Evolutionary conservation across 2,329 filamentous ascomycete species (phyloP).

Genomic region (Nakataea oryzae): DNA sequence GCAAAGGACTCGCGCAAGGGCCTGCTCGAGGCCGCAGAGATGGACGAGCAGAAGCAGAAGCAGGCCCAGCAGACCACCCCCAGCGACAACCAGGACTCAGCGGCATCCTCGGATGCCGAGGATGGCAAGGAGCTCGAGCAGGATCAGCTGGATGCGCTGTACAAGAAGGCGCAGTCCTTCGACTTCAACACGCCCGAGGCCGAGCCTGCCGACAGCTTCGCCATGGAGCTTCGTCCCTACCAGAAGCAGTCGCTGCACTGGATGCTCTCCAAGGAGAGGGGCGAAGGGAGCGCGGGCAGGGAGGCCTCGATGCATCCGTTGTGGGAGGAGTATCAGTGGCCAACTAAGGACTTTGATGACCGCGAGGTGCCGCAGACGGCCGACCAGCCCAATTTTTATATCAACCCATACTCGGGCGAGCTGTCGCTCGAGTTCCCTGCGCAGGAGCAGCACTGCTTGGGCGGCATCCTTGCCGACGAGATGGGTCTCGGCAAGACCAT

Average conservation of each 20-base stretch:
- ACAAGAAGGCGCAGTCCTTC: conserved; percentile 93
- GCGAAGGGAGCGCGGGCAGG: conserved; percentile 54
- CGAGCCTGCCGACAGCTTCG: conserved; percentile 73
- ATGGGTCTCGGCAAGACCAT: conserved; percentile 99
- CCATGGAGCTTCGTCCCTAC: conserved; percentile 77
- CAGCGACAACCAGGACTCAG: conserved; percentile 31
- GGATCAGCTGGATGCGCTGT: conserved; percentile 86
- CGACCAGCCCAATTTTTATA: conserved; percentile 69
- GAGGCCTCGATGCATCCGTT: conserved; percentile 88
- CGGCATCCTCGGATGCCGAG: conserved; percentile 57
- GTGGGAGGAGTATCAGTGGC: conserved; percentile 95
- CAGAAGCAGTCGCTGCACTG: conserved; percentile 92
- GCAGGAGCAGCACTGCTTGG: conserved; percentile 89
- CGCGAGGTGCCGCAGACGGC: conserved; percentile 56
- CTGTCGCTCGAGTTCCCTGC: conserved; percentile 83
- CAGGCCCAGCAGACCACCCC: conserved; percentile 19
- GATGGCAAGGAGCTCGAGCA: conserved; percentile 89
- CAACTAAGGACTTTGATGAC: conserved; percentile 76
- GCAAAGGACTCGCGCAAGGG: conserved; percentile 74
- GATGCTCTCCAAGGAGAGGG: conserved; percentile 92
- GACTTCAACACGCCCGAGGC: conserved; percentile 87
- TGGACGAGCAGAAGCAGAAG: conserved; percentile 66
- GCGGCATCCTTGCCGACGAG: conserved; percentile 88
- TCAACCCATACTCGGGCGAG: conserved; percentile 95
- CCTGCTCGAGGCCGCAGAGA: conserved; percentile 76